Evolutionary conservation across 352 stramenopile genomes (phyloP).

Genomic region (Vaucheria bursata): DNA sequence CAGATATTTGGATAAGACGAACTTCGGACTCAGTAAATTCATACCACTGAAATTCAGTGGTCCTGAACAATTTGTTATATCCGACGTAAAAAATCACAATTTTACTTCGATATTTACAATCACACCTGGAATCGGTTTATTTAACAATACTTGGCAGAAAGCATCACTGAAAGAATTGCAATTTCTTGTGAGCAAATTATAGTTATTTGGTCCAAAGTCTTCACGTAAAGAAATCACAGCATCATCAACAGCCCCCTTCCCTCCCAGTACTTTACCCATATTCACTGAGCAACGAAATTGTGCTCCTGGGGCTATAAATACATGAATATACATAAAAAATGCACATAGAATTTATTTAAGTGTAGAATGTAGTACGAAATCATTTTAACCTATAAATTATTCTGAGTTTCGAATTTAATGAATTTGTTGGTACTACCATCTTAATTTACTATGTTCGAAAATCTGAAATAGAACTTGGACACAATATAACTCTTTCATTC

Average conservation of each 20-base stretch:
- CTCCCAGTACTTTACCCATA: conserved; percentile 68
- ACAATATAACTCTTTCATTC: too few species aligned
- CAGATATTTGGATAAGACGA: too few species aligned
- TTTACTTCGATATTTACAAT: too few species aligned
- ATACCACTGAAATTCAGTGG: too few species aligned
- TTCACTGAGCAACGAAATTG: conserved; percentile 66
- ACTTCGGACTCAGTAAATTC: too few species aligned
- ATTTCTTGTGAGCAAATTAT: conserved; percentile 73
- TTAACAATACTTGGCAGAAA: conserved; percentile 30
- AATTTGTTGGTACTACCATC: too few species aligned
- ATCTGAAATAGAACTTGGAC: too few species aligned
- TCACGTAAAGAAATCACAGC: conserved; percentile 61
- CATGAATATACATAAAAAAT: conserved; percentile 10
- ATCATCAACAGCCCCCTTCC: conserved; percentile 55
- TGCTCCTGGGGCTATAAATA: conserved; percentile 57
- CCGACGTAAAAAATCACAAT: too few species aligned
- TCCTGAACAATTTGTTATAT: too few species aligned
- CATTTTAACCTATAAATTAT: background rate
- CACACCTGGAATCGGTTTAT: conserved; percentile 11
- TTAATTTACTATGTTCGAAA: too few species aligned
- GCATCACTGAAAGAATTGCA: conserved; percentile 47
- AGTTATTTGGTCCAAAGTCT: conserved; percentile 67
- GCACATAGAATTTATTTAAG: background rate
- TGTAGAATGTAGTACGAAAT: background rate
- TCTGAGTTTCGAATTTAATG: too few species aligned